Base-by-base conservation (phyloP, 2,329 filamentous ascomycete genomes). In the Pleurostoma richardsiae region DNA sequence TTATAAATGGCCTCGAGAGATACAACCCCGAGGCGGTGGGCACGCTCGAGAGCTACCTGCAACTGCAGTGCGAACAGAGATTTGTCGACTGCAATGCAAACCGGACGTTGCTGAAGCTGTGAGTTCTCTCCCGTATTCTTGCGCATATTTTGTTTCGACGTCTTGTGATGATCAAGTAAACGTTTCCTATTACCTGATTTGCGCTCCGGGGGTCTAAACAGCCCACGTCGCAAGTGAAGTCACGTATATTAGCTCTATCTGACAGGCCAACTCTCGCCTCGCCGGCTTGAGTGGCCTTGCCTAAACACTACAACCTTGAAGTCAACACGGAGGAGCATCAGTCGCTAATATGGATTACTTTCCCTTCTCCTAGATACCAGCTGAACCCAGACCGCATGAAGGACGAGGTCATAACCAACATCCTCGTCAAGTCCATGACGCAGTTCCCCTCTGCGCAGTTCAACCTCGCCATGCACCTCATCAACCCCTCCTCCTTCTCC, bases 111-210 rank as follows among this genome's bases (percentile, higher is more conserved):
- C 69, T 99, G 72, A 99, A 99, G 77, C 81, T 99, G 94, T 99
- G 78, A 85, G 89, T 88, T 49, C 7, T 47, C 47, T 44, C 49
- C 52, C 43, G 43, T 49, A 41, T 47, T 46, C 29, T 30, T n/a
- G 29, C 26, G 36, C 40, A 51, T 54, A 53, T 51, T 46, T 45
- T 40, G 42, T 45, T 44, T 51, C 11, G 48, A 40, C 53, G 53
- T 52, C 38, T 40, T 42, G 78, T 89, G 88, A 95, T 91, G 88
- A 90, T 79, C 68, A 74, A 77, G 73, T 82, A 71, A 86, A 95
- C 89, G 90, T 96, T 96, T 95, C 88, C 89, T 96, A 95, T 96
- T 96, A 95, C 82, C 89, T 88, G 90, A 95, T 71, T 36, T n/a
- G 33, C n/a, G 42, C 69, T 72, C 65, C 68, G 71, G 72, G 70